Base-by-base conservation (phyloP, 2,329 filamentous ascomycete species). In the Fusarium sp. region DNA sequence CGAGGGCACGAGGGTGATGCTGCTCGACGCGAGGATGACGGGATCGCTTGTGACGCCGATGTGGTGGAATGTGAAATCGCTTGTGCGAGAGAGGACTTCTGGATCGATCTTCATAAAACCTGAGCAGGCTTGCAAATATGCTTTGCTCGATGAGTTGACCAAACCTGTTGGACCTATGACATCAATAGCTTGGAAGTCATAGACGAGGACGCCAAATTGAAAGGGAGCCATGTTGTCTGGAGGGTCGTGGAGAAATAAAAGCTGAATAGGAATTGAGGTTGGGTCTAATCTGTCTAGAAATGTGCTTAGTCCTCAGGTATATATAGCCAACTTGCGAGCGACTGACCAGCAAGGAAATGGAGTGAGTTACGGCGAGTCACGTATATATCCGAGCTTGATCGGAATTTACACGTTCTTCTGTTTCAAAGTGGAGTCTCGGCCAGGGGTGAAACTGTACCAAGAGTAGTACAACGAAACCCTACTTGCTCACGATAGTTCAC, bases 171-270 rank as follows among this genome's bases (percentile, higher is more conserved):
- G 76, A 2, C 77, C 78, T 11, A 77, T 32, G 30, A 75, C 65
- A 33, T 79, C 78, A n/a, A 79, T 67, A 15, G 73, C 57, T 62
- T 79, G 78, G 61, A 78, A 79, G 43, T 73, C 62, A 50, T 69
- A 77, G 50, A 71, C 43, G 25, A 76, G 73, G 25, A 23, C 37
- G n/a, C 66, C 66, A 4, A 68, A 30, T 11, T 69, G 56, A 14
- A 69, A 14, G 43, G 66, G 48, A 25, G 66, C 52, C 66, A 68
- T 68, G 13, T 27, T 48, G 15, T 6, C 2, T 15, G 9, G 20
- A 27, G 13, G 20, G 5, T 6, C 14, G 23, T 2, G 25, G 15
- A 3, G 22, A 3, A 7, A 10, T 35, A 23, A 6, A 7, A 13
- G n/a, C n/a, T n/a, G n/a, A 23, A 5, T 8, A n/a, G 3, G n/a